Base-by-base conservation (phyloP, 2,329 filamentous ascomycete genomes). In the Fusarium multiceps region DNA sequence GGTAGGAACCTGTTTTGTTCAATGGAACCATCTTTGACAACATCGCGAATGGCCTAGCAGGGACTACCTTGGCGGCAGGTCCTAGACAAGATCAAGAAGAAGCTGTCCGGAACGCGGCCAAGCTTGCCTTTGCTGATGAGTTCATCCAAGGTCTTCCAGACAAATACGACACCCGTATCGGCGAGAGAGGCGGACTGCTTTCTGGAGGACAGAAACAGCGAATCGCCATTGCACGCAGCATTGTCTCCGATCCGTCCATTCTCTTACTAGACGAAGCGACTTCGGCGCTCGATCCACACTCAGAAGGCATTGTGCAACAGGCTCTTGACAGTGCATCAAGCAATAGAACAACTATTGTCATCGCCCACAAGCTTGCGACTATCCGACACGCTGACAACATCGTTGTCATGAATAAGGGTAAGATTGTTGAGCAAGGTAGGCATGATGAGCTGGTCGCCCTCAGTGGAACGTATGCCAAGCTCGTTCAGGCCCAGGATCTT, bases 211-310 rank as follows among this genome's bases (percentile, higher is more conserved):
- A 92, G 71, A 83, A 88, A 47, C 89, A 92, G 69, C 83, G 89
- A 12, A 82, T 92, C 25, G 86, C 89, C 1, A 91, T 92, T 59
- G 81, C 81, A 4, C 76, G 82, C n/a, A 79, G 78, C 42, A 78
- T 83, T 46, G 75, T 83, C n/a, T 78, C 77, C 4, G 72, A 80
- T 32, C 81, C 81, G 4, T 79, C 79, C 46, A 87, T 92, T 30
- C 81, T 92, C 0, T 83, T 92, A 16, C 78, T 92, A 3, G 90
- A 92, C 63, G 90, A 92, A 76, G 89, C 89, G 1, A 92, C 90
- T 0, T 87, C 84, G 46, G 87, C 89, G 1, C 74, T 83, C 21
- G 80, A 82, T 50, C 76, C 78, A 3, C 76, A 81, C 18, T 77
- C 82, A 2, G 81, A 84, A 48, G 77, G 80, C 2, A 80, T 86